These are phyloP conservation scores for Ceratocystis huliohia DNA, from an alignment of 2,329 filamentous ascomycete genomes.

Conservation along the genomic window DNA sequence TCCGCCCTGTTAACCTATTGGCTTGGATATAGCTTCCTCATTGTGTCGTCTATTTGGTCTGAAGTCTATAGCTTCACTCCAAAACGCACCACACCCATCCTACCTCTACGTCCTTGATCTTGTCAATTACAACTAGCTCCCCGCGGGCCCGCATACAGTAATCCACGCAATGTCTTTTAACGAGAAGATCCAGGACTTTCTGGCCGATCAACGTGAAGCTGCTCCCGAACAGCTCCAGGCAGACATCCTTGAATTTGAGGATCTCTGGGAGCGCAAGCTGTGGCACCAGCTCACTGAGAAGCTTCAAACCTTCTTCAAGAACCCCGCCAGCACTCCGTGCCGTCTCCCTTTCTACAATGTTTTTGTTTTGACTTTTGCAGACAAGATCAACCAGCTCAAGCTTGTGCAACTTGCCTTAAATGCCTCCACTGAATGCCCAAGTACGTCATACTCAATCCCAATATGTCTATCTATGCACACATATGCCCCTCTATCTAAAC, in stretches of 20 bases:
- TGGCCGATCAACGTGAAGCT: conserved; percentile 76
- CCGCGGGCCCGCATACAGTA: not conserved
- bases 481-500: not conserved
- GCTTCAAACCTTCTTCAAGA: conserved; percentile 76
- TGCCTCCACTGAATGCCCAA: conserved; percentile 71
- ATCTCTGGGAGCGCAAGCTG: conserved; percentile 94
- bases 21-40: not conserved
- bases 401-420: conserved; percentile 81
- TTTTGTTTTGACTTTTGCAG: conserved; percentile 91
- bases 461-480: not conserved
- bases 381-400: conserved; percentile 98
- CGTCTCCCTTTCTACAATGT: conserved; percentile 83
- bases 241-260: conserved; percentile 83
- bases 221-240: conserved; percentile 79
- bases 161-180: conserved; percentile 29
- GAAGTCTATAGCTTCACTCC: not conserved
- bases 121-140: not conserved
- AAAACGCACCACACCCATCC: not conserved
- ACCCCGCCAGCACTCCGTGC: conserved; percentile 67
- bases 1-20: not conserved
- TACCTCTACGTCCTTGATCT: not conserved
- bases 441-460: conserved; percentile 33
- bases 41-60: not conserved
- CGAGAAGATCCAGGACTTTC: conserved; percentile 83
- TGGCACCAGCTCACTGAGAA: conserved; percentile 97